Evolutionary conservation across 768 basidiomycete species (phyloP).

Genomic region (Hygrocybe coccinea): DNA sequence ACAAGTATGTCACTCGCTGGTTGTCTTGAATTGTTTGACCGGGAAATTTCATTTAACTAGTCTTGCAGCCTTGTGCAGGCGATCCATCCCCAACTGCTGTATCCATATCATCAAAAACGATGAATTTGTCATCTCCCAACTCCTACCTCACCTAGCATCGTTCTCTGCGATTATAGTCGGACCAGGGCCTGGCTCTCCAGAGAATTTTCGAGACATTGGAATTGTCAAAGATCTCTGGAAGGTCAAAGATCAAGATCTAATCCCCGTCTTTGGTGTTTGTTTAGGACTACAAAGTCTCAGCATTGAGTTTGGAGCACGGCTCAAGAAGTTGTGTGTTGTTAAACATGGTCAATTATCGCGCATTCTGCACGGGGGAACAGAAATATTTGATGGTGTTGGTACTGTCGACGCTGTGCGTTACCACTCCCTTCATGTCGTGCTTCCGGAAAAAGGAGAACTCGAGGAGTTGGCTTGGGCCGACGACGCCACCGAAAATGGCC

Average conservation of each 20-base stretch:
- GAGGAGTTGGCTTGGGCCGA: conserved; percentile 70
- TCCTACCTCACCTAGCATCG: conserved; percentile 49
- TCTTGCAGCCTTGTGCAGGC: conserved; percentile 65
- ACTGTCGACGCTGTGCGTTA: conserved; percentile 65
- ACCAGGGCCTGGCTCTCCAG: conserved; percentile 78
- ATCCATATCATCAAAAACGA: conserved; percentile 77
- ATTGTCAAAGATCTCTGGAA: conserved; percentile 69
- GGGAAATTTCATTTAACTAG: conserved; percentile 32
- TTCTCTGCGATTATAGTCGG: conserved; percentile 73
- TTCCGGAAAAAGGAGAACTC: conserved; percentile 43
- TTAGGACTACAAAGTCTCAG: conserved; percentile 76
- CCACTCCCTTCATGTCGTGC: conserved; percentile 69
- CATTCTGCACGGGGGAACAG: conserved; percentile 53
- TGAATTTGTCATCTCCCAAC: conserved; percentile 42
- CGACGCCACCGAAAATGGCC: conserved; percentile 62
- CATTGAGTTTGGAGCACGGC: conserved; percentile 54
- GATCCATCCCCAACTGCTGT: conserved; percentile 53
- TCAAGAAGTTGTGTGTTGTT: conserved; percentile 60
- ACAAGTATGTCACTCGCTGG: conserved; percentile 55
- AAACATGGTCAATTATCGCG: conserved; percentile 74
- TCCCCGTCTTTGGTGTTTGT: conserved; percentile 82
- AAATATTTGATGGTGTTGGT: conserved; percentile 57
- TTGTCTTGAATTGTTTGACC: neutral
- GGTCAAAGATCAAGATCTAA: conserved; percentile 41
- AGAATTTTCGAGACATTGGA: conserved; percentile 57